Evolutionary conservation across 257 asterid species (phyloP).

Genomic region (Przewalskia tangutica): DNA sequence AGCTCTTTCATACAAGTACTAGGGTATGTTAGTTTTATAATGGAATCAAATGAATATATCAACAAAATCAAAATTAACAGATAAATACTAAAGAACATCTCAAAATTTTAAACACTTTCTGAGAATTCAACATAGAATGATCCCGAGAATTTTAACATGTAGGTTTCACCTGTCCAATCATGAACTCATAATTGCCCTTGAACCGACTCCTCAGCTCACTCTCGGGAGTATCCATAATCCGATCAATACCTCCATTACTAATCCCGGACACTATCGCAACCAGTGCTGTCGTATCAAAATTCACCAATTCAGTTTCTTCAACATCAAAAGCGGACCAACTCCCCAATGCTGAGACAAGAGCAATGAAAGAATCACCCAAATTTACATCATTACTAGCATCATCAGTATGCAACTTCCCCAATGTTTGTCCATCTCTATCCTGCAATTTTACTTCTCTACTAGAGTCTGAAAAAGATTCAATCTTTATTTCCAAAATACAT

Average conservation of each 20-base stretch:
- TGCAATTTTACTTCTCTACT: neutral
- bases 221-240: constrained; percentile 60
- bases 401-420: neutral
- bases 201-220: constrained; percentile 58
- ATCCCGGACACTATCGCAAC: constrained; percentile 85
- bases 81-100: neutral
- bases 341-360: constrained; percentile 46
- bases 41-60: neutral
- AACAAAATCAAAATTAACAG: neutral
- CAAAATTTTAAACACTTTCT: neutral
- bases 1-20: neutral
- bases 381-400: constrained; percentile 17
- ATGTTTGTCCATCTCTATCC: neutral
- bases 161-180: constrained; percentile 61
- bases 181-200: constrained; percentile 73
- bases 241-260: constrained; percentile 51
- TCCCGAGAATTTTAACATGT: neutral
- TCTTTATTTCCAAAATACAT: constrained; percentile 38
- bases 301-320: constrained; percentile 39
- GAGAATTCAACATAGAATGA: neutral
- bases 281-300: constrained; percentile 87
- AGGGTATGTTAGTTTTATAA: neutral
- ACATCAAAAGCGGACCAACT: constrained; percentile 17
- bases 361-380: constrained; percentile 37
- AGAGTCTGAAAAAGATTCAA: neutral